Percentiles rank a stretch among this genome's conserved stretches.
phyloP scores from a whole-genome alignment of 2,329 filamentous ascomycete genomes.

The Phyllosticta ampelicida region DNA sequence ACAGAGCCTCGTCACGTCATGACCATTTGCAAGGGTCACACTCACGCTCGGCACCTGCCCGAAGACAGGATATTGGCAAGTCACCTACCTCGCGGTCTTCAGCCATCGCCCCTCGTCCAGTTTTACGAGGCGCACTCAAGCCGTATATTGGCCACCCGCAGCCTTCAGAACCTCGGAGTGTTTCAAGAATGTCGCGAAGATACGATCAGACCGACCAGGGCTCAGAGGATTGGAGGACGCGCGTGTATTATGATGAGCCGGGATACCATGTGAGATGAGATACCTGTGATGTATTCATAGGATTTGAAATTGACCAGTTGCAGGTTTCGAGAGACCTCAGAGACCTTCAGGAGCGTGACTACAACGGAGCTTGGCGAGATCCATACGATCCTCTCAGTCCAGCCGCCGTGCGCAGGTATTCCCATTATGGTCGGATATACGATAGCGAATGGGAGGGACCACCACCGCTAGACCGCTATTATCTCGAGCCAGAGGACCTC shows the following conservation, averaged over 20 bases:
- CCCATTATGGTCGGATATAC: constrained; percentile 18
- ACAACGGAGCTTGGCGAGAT: constrained; percentile 14
- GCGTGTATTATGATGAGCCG: constrained; percentile 21
- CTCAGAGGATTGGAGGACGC: constrained; percentile 16
- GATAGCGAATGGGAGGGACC: constrained; percentile 22
- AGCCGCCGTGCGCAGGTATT: constrained; percentile 17
- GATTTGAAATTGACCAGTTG: constrained; percentile 7
- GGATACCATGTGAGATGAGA: constrained; percentile 23
- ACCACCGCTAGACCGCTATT: constrained; percentile 6
- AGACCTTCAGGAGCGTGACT: constrained; percentile 21
- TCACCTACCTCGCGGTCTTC: neutral
- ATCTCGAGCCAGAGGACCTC: constrained; percentile 23
- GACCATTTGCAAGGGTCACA: neutral
- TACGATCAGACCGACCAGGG: constrained; percentile 17
- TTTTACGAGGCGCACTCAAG: neutral
- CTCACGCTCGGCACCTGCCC: neutral
- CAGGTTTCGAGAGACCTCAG: constrained; percentile 21
- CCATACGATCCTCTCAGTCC: constrained; percentile 23
- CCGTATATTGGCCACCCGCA: constrained; percentile 14
- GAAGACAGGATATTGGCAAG: neutral
- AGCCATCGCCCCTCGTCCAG: constrained; percentile 1
- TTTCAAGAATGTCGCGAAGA: constrained; percentile 9
- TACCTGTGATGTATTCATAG: constrained; percentile 7
- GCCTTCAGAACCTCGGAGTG: constrained; percentile 14
- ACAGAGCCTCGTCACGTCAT: neutral